These are phyloP conservation scores for Talaromyces piceae DNA, from an alignment of 2,329 filamentous ascomycete species.

Conservation along the genomic window DNA sequence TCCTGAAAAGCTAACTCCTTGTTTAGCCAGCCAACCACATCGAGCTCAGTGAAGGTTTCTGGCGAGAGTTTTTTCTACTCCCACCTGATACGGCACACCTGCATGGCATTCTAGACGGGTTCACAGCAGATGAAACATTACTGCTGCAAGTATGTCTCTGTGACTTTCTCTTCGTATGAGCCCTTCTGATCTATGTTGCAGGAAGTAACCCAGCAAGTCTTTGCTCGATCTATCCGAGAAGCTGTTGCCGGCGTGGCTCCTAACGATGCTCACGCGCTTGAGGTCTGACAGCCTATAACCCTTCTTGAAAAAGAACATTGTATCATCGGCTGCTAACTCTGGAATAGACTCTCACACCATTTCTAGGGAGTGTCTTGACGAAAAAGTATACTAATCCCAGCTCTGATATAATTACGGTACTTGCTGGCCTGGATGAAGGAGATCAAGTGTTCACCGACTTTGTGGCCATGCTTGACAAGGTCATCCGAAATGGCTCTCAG, in stretches of 20 bases:
- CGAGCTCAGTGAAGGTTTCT: slow-evolving; percentile 82
- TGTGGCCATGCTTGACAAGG: slow-evolving; percentile 70
- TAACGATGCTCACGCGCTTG: slow-evolving; percentile 70
- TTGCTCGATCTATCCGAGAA: slow-evolving; percentile 62
- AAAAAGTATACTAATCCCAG: slow-evolving; percentile 95
- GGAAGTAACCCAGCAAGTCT: slow-evolving; percentile 68
- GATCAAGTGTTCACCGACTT: slow-evolving; percentile 85
- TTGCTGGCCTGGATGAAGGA: slow-evolving; percentile 82
- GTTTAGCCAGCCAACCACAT: slow-evolving; percentile 55
- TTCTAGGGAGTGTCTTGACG: slow-evolving; percentile 70
- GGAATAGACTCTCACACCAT: slow-evolving; percentile 74
- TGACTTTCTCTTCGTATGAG: not conserved
- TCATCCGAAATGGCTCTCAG: slow-evolving; percentile 67
- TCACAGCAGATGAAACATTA: slow-evolving; percentile 68
- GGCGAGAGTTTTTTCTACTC: slow-evolving; percentile 90
- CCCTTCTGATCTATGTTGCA: slow-evolving; percentile 23
- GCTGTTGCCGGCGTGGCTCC: slow-evolving; percentile 55
- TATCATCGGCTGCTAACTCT: not conserved
- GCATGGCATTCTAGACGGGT: slow-evolving; percentile 58
- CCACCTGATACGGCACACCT: slow-evolving; percentile 67
- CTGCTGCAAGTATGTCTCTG: slow-evolving; percentile 54
- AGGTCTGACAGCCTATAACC: slow-evolving; percentile 49
- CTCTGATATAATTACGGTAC: slow-evolving; percentile 83
- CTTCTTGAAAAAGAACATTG: not conserved
- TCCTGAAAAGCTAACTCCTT: slow-evolving; percentile 15